Conservation (phyloP, 306 rosid genomes). For the Clitoria ternatea region DNA sequence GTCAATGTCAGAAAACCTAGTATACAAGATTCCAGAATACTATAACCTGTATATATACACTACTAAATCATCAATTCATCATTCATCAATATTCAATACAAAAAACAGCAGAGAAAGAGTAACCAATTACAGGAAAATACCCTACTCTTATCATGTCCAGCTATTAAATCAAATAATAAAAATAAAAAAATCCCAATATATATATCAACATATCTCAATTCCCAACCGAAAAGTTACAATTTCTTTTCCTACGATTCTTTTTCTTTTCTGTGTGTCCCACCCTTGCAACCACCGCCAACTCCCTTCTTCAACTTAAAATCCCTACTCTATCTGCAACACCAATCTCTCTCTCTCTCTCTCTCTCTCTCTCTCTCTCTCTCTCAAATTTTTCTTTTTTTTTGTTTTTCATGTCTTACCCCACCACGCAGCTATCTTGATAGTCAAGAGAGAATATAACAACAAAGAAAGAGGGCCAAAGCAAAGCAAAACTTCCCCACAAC, state of each 20-base stretch:
- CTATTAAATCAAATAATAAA: neutral
- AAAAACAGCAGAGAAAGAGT: no score
- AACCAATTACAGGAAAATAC: neutral
- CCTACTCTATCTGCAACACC: neutral
- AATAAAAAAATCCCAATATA: no score
- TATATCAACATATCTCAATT: neutral
- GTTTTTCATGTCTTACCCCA: conserved; percentile 18
- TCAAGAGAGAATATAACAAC: conserved; percentile 50
- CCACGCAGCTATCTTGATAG: conserved; percentile 40
- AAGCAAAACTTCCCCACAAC: conserved; percentile 12
- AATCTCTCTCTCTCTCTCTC: neutral
- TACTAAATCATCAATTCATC: no score
- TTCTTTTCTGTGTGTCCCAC: neutral
- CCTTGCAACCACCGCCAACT: neutral
- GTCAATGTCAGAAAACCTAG: conserved; percentile 21
- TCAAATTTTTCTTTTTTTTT: no score
- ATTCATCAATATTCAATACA: no score
- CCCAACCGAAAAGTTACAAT: neutral
- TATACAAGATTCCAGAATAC: neutral
- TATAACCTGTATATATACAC: neutral
- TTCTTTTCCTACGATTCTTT: neutral
- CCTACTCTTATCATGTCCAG: neutral
- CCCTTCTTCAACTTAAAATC: neutral
- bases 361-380: neutral
- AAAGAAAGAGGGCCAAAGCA: neutral